Base-by-base conservation (phyloP, 306 rosid genomes). In the Senna siamea region DNA sequence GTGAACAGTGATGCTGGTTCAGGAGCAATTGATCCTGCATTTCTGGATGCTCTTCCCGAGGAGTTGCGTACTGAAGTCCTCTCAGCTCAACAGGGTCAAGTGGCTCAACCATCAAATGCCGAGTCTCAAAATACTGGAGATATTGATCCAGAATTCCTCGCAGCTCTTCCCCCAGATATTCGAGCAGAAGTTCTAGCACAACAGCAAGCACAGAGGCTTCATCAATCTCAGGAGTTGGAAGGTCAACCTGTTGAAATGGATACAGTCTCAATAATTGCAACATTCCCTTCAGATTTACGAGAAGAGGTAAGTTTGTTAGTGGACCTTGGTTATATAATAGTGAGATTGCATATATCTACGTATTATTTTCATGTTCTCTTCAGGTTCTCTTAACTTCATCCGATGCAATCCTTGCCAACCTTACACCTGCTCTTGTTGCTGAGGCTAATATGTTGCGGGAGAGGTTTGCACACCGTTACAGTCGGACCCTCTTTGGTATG, bases 161-260 rank as follows among this genome's bases (percentile, higher is more conserved):
- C 99, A 43, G 99, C 99, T 74, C 99, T 95, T 73, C 99, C 99
- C 2, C 86, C 93, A 11, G 99, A 95, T 76, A 95, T 95, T 73
- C 93, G 98, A 82, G 96, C 97, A 15, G 98, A 95, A 85, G 98
- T 95, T 82, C 89, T 95, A 43, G 98, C 98, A 44, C 99, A 95
- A 81, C 99, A 95, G 75, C 98, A 92, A 87, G 99, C 93, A 37
- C 99, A 95, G 83, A 89, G 99, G 87, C 74, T 87, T 64, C 92
- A 88, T 78, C 98, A 90, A 73, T 92, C 98, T 51, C 99, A 87
- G 80, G 99, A 95, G 78, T 83, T 95, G 86, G 99, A 95, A 84
- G 99, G 99, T 51, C 99, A 95, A 84, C 99, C 99, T 0, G 97
- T 95, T 58, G 99, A 92, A 84, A 95, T 95, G 98, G 99, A 95